Conservation (phyloP, 164 flowering plant genomes). For the Vitis rotundifolia region DNA sequence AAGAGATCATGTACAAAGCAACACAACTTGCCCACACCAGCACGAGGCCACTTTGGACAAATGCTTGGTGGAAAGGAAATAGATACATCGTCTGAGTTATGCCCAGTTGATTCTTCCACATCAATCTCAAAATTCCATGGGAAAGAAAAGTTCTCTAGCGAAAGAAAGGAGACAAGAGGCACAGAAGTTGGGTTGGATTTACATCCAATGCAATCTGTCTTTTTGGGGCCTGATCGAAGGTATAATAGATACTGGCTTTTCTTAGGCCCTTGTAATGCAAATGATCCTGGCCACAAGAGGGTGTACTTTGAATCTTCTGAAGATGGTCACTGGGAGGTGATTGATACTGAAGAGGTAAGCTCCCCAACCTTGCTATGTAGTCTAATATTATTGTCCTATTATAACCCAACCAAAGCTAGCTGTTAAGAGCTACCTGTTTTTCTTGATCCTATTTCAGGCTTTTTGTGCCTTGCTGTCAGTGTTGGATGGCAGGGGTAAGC, state of each 20-base stretch:
- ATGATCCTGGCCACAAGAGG: conserved; percentile 89
- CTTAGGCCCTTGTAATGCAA: conserved; percentile 80
- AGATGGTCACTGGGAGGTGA: conserved; percentile 98
- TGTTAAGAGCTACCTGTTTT: conserved; percentile 2
- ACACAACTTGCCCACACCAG: conserved; percentile 17
- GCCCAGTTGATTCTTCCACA: conserved; percentile 55
- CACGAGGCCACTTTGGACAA: conserved; percentile 24
- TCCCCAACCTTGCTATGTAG: background rate
- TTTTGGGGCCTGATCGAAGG: conserved; percentile 92
- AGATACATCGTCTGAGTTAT: conserved; percentile 21
- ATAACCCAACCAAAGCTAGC: background rate
- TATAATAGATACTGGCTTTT: conserved; percentile 97
- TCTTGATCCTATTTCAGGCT: conserved; percentile 48
- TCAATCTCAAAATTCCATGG: conserved; percentile 26
- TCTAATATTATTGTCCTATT: background rate
- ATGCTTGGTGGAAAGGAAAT: conserved; percentile 19
- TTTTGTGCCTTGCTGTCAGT: conserved; percentile 58
- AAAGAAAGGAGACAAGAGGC: conserved; percentile 20
- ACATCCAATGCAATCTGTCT: conserved; percentile 87
- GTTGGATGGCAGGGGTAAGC: conserved; percentile 72
- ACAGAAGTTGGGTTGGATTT: conserved; percentile 21
- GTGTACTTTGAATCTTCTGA: conserved; percentile 97
- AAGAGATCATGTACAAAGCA: conserved; percentile 58
- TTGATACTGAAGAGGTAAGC: conserved; percentile 79
- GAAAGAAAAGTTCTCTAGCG: conserved; percentile 26